Conservation (phyloP, 257 asterid species). For the Lithospermum erythrorhizon region DNA sequence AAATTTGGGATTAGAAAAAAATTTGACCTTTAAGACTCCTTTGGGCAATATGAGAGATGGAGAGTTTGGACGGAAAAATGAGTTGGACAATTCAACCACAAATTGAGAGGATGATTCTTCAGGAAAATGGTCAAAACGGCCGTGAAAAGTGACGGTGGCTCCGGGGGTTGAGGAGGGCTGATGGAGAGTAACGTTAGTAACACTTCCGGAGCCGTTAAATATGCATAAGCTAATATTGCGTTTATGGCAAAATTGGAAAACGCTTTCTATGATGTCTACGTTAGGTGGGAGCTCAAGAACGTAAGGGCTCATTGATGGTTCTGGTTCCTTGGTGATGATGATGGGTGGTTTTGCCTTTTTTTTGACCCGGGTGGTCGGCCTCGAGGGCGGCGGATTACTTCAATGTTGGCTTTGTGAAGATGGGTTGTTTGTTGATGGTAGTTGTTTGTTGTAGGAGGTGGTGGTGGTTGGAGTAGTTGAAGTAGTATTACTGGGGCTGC, state of each 20-base stretch:
- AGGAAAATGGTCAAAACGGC: slow-evolving; percentile 76
- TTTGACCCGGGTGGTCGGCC: slow-evolving; percentile 77
- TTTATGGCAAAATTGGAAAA: slow-evolving; percentile 34
- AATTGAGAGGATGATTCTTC: no score
- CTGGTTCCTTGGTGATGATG: slow-evolving; percentile 34
- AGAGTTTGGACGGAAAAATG: no score
- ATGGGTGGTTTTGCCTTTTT: slow-evolving; percentile 57
- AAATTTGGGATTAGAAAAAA: no score
- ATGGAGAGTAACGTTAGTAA: slow-evolving; percentile 42
- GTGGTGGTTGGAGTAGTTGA: not conserved
- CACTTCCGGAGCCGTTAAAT: slow-evolving; percentile 54
- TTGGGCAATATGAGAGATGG: no score
- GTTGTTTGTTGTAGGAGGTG: not conserved
- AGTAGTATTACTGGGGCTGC: no score
- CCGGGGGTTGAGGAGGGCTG: slow-evolving; percentile 63
- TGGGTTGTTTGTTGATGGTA: slow-evolving; percentile 1
- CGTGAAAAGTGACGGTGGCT: slow-evolving; percentile 62
- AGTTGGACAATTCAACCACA: no score
- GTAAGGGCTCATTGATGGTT: slow-evolving; percentile 62
- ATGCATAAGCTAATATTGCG: slow-evolving; percentile 40
- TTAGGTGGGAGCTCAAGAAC: slow-evolving; percentile 55
- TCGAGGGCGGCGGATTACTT: slow-evolving; percentile 68
- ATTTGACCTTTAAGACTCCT: no score
- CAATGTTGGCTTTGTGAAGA: slow-evolving; percentile 39
- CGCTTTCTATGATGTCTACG: slow-evolving; percentile 34